Conservation (phyloP, 352 stramenopile species). For the Phytophthora pistaciae region DNA sequence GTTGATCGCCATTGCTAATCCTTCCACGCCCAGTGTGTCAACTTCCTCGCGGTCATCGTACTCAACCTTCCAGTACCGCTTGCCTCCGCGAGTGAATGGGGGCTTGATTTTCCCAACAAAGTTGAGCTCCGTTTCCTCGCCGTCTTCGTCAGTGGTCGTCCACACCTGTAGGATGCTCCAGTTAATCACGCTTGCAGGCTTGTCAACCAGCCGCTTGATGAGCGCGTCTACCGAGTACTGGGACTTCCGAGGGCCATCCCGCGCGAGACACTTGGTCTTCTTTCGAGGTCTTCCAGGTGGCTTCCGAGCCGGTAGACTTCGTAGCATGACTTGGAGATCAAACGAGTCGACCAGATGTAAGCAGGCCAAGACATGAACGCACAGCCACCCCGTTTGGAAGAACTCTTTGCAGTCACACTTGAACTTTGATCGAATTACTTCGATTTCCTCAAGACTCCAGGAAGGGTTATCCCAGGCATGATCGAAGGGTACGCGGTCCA, state of each 20-base stretch:
- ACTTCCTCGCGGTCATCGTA: neutral
- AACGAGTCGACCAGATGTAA: constrained; percentile 11
- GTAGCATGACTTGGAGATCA: constrained; percentile 4
- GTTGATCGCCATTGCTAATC: neutral
- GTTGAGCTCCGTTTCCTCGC: neutral
- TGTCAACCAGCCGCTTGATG: neutral
- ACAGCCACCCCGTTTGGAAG: constrained; percentile 19
- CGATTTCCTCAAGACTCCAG: constrained; percentile 12
- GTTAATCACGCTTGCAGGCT: neutral
- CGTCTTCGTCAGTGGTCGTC: neutral
- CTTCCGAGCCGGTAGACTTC: neutral
- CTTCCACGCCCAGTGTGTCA: neutral
- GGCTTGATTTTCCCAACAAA: neutral
- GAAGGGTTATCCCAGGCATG: neutral
- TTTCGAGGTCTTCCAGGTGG: neutral
- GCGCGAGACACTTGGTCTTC: neutral
- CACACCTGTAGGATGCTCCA: neutral
- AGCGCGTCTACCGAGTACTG: neutral
- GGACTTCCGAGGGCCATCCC: neutral
- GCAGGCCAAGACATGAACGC: constrained; percentile 14
- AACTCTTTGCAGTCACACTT: constrained; percentile 22
- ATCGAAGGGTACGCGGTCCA: constrained; percentile 8
- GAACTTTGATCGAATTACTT: neutral
- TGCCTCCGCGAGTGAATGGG: neutral
- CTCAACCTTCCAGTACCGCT: neutral